phyloP scores from a whole-genome alignment of 169 alveolate species.

The Theileria orientalis region DNA sequence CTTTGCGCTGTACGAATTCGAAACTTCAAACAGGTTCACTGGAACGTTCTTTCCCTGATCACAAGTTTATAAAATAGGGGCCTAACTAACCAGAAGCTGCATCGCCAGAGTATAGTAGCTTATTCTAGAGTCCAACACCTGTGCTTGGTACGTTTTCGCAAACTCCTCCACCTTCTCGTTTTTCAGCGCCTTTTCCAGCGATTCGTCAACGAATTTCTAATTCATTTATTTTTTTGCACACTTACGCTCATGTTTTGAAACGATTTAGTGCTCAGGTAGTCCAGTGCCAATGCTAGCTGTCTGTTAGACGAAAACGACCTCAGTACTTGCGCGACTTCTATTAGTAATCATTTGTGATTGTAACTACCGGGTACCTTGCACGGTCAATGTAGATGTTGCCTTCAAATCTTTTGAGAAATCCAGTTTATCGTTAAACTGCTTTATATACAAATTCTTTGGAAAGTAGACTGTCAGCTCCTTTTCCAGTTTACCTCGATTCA shows the following conservation, averaged over 20 bases:
- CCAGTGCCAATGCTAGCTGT: not conserved
- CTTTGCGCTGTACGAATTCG: not conserved
- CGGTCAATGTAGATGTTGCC: not conserved
- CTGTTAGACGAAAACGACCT: not conserved
- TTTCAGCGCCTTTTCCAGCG: constrained; percentile 1
- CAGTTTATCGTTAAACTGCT: not conserved
- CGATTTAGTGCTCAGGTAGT: not conserved
- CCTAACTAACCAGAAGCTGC: not conserved
- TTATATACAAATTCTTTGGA: not conserved
- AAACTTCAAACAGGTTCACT: not conserved
- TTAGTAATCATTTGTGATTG: not conserved
- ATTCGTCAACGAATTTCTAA: constrained; percentile 5
- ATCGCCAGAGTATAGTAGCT: not conserved
- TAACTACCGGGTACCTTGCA: not conserved
- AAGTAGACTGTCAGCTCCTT: not conserved
- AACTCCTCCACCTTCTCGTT: not conserved
- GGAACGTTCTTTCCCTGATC: not conserved
- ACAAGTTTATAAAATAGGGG: no score
- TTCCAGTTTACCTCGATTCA: not conserved
- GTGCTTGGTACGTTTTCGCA: not conserved
- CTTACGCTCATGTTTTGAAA: not conserved
- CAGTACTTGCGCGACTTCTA: not conserved
- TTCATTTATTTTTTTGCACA: not conserved
- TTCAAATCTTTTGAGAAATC: not conserved
- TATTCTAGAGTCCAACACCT: constrained; percentile 2